Conservation (phyloP, 495 filamentous ascomycete species). For the Parathielavia appendiculata region DNA sequence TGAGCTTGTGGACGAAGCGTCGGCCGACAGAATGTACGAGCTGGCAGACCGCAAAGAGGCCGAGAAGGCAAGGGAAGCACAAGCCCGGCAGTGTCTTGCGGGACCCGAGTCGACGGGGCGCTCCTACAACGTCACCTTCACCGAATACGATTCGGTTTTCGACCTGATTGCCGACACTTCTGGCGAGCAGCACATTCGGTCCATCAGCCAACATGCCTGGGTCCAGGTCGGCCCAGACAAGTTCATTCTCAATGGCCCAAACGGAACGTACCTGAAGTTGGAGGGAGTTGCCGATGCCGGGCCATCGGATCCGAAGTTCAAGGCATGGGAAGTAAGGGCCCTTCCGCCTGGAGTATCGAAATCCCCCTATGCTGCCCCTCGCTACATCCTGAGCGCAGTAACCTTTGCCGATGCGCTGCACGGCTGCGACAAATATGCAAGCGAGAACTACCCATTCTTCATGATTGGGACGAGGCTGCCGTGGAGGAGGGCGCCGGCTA, state of each 20-base stretch:
- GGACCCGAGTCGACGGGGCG: constrained; percentile 10
- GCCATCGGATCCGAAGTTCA: constrained; percentile 20
- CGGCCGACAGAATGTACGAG: constrained; percentile 51
- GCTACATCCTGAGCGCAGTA: constrained; percentile 53
- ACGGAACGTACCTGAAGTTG: constrained; percentile 58
- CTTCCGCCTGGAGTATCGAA: constrained; percentile 38
- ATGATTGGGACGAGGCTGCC: constrained; percentile 53
- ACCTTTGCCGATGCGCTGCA: constrained; percentile 69
- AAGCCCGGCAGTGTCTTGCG: constrained; percentile 7
- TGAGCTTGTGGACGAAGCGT: constrained; percentile 63
- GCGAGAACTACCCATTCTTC: constrained; percentile 51
- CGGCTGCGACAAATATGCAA: constrained; percentile 76
- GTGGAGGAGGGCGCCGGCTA: constrained; percentile 67
- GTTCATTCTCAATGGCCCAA: constrained; percentile 58
- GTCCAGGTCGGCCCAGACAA: constrained; percentile 61
- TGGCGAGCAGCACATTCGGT: constrained; percentile 70
- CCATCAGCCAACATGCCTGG: constrained; percentile 70
- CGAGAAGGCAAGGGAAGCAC: constrained; percentile 31
- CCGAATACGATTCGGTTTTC: constrained; percentile 81
- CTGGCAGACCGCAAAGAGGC: constrained; percentile 43
- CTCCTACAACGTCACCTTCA: constrained; percentile 57
- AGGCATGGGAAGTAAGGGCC: constrained; percentile 36
- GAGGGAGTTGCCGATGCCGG: constrained; percentile 38
- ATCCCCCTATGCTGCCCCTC: constrained; percentile 59
- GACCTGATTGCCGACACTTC: constrained; percentile 82